These are phyloP conservation scores for Penicillium goetzii DNA, from an alignment of 495 filamentous ascomycete genomes.

Conservation along the genomic window DNA sequence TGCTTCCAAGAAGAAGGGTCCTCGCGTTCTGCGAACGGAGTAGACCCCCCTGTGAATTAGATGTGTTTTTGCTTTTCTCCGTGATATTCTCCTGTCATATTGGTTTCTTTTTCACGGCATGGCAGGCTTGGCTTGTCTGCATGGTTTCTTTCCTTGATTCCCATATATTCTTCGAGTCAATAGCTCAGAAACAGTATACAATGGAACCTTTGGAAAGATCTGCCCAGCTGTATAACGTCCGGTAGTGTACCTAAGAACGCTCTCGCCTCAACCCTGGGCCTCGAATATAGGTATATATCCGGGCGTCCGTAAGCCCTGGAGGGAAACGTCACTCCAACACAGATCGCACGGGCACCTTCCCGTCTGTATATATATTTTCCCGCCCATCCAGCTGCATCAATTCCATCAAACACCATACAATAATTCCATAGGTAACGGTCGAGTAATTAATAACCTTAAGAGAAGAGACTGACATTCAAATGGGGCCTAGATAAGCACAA, in stretches of 20 bases:
- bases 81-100: slow-evolving; percentile 14
- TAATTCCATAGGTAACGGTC: not conserved
- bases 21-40: slow-evolving; percentile 81
- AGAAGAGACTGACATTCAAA: slow-evolving; percentile 28
- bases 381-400: too few species aligned
- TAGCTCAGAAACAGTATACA: slow-evolving; percentile 24
- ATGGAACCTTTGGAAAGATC: slow-evolving; percentile 13
- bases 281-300: too few species aligned
- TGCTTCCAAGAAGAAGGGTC: slow-evolving; percentile 74
- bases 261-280: not conserved
- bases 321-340: too few species aligned
- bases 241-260: not conserved
- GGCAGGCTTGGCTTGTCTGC: slow-evolving; percentile 18
- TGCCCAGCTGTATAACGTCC: not conserved
- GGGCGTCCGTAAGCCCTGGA: too few species aligned
- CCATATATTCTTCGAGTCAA: slow-evolving; percentile 15
- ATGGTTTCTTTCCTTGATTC: slow-evolving; percentile 7
- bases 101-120: slow-evolving; percentile 12
- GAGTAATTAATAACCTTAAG: not conserved
- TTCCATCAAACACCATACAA: too few species aligned
- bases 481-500: slow-evolving; percentile 17
- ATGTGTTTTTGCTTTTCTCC: slow-evolving; percentile 14
- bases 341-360: too few species aligned
- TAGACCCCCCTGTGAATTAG: slow-evolving; percentile 44
- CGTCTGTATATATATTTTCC: too few species aligned